phyloP scores from a whole-genome alignment of 495 filamentous ascomycete genomes.

The Penicillium bialowiezense region DNA sequence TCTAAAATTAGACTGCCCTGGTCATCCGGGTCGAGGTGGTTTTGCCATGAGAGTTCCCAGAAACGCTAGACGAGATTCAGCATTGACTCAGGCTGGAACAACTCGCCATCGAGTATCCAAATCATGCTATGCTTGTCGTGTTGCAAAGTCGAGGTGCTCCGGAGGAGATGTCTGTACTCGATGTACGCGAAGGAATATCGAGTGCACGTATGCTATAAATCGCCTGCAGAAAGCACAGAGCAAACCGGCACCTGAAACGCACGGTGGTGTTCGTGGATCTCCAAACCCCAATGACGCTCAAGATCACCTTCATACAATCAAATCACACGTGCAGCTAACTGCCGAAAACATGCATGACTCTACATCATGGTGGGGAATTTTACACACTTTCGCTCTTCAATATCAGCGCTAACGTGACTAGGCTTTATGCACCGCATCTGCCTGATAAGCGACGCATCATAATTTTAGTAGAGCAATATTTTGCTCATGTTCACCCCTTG shows the following conservation, averaged over 20 bases:
- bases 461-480: conserved; percentile 21
- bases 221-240: neutral
- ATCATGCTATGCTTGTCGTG: conserved; percentile 23
- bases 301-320: neutral
- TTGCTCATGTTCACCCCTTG: conserved; percentile 24
- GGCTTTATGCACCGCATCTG: conserved; percentile 13
- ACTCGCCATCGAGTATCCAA: conserved; percentile 18
- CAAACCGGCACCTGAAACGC: neutral
- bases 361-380: conserved; percentile 5
- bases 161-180: conserved; percentile 17
- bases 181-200: conserved; percentile 16
- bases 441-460: conserved; percentile 11
- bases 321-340: neutral
- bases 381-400: neutral
- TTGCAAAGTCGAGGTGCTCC: conserved; percentile 26
- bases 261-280: neutral
- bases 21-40: conserved; percentile 7
- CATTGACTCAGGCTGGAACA: conserved; percentile 19
- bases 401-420: neutral
- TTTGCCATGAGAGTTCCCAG: neutral
- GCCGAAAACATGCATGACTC: neutral
- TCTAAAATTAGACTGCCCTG: conserved; percentile 16
- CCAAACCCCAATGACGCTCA: neutral
- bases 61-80: neutral
- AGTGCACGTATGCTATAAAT: conserved; percentile 17